Evolutionary conservation across 2,329 filamentous ascomycete genomes (phyloP).

Genomic region (Chrysosporium keratinophilum): DNA sequence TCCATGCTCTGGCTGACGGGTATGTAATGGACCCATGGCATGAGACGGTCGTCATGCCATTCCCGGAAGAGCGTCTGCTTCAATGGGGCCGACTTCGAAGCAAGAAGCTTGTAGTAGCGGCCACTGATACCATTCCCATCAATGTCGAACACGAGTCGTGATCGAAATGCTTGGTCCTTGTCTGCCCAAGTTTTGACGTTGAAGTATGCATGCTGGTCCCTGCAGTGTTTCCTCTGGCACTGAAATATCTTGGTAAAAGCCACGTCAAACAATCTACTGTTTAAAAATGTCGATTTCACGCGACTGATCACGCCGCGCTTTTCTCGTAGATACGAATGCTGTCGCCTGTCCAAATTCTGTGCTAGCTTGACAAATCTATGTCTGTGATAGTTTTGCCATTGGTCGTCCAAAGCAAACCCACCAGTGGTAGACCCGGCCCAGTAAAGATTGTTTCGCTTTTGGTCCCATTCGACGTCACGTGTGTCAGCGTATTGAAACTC

Average conservation of each 20-base stretch:
- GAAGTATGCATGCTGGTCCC: slow-evolving; percentile 15
- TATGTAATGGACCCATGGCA: slow-evolving; percentile 21
- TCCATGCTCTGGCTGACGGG: slow-evolving; percentile 20
- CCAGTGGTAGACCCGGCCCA: slow-evolving; percentile 51
- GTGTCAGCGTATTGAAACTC: slow-evolving; percentile 34
- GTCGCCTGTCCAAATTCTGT: slow-evolving; percentile 13
- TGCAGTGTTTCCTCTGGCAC: slow-evolving; percentile 14
- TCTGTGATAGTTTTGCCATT: slow-evolving; percentile 17
- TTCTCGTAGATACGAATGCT: slow-evolving; percentile 10
- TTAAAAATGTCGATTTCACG: slow-evolving; percentile 10
- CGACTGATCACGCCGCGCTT: not conserved
- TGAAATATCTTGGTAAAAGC: slow-evolving; percentile 18
- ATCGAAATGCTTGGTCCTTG: slow-evolving; percentile 15
- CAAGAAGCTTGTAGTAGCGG: slow-evolving; percentile 19
- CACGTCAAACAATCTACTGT: slow-evolving; percentile 15
- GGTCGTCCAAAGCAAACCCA: slow-evolving; percentile 23
- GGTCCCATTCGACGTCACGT: slow-evolving; percentile 40
- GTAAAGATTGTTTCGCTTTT: slow-evolving; percentile 44
- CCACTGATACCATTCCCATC: slow-evolving; percentile 22
- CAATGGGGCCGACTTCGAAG: slow-evolving; percentile 17
- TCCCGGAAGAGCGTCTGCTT: slow-evolving; percentile 21
- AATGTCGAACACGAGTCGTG: slow-evolving; percentile 18
- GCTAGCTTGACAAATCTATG: slow-evolving; percentile 18
- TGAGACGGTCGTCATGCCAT: slow-evolving; percentile 21
- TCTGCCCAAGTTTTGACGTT: slow-evolving; percentile 14